Evolutionary conservation across 83 land plant species (phyloP).

Genomic region (Diphasiastrum complanatum): DNA sequence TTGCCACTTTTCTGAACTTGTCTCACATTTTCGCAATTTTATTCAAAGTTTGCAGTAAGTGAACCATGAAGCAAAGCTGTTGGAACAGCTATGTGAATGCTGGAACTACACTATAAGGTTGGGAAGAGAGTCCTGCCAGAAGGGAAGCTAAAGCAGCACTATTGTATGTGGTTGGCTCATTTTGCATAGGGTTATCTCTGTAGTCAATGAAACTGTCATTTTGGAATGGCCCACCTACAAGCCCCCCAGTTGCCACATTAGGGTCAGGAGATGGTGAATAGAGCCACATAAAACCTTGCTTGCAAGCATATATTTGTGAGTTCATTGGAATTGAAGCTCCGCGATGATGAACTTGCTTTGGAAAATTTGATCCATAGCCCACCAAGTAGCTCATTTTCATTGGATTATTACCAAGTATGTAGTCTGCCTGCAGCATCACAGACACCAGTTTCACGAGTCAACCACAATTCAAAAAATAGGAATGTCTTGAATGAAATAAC

Average conservation of each 20-base stretch:
- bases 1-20: no score
- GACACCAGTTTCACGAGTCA: no score
- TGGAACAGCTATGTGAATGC: no score
- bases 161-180: slow-evolving; percentile 72
- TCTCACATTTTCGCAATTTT: no score
- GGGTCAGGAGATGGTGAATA: slow-evolving; percentile 49
- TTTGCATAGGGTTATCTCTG: slow-evolving; percentile 67
- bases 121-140: slow-evolving; percentile 61
- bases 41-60: no score
- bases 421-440: slow-evolving; percentile 1
- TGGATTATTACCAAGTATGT: background rate
- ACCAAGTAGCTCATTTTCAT: background rate
- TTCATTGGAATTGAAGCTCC: background rate
- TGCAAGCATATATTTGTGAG: slow-evolving; percentile 52
- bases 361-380: background rate
- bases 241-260: slow-evolving; percentile 74
- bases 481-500: no score
- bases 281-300: slow-evolving; percentile 54
- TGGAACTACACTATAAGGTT: no score
- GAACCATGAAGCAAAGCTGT: no score
- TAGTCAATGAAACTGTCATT: slow-evolving; percentile 66
- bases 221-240: slow-evolving; percentile 84
- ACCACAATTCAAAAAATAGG: no score
- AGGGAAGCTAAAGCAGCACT: slow-evolving; percentile 68
- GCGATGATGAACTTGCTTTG: background rate